Evolutionary conservation across 2,329 filamentous ascomycete species (phyloP).

Genomic region (Calonectria pteridis): DNA sequence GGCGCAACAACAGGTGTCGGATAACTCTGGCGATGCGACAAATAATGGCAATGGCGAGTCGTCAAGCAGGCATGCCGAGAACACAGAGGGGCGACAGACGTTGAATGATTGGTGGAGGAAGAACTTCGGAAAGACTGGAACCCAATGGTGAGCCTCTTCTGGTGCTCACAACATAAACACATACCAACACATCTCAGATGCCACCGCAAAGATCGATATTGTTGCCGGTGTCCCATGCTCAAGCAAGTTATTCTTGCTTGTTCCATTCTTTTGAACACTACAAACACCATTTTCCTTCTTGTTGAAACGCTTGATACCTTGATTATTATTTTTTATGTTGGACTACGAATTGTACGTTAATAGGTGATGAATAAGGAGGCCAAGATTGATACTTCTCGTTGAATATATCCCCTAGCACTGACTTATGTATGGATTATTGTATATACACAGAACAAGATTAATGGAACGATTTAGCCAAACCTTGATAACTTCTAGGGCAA

Average conservation of each 20-base stretch:
- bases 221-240: neutral
- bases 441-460: neutral
- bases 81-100: neutral
- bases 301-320: neutral
- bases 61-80: neutral
- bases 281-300: neutral
- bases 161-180: neutral
- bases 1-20: neutral
- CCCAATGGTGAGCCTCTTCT: neutral
- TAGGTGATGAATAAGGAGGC: neutral
- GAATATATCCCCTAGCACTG: neutral
- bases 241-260: neutral
- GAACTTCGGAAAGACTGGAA: neutral
- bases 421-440: neutral
- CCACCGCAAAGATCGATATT: neutral
- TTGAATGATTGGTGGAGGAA: neutral
- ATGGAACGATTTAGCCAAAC: neutral
- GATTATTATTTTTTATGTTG: neutral
- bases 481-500: neutral
- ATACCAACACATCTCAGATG: neutral
- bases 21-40: neutral
- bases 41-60: neutral
- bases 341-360: neutral
- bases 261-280: neutral
- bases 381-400: neutral